phyloP scores from a whole-genome alignment of 768 basidiomycete species.

The Panaeolus papilionaceus region DNA sequence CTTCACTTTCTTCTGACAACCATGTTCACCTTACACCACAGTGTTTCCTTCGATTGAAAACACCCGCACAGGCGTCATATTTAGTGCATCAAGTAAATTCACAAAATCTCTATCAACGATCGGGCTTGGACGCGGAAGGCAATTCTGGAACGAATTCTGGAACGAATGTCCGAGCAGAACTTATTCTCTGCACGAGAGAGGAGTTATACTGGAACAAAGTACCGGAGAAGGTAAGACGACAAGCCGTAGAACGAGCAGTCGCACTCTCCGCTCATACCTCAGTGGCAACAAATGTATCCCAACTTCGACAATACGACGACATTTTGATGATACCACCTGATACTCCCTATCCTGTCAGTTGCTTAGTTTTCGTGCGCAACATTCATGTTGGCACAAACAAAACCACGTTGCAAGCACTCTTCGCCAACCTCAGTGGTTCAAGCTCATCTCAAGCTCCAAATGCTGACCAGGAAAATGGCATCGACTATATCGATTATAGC shows the following conservation, averaged over 20 bases:
- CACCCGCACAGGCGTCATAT: constrained; percentile 49
- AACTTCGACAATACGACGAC: neutral
- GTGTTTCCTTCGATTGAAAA: constrained; percentile 77
- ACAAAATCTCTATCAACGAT: constrained; percentile 45
- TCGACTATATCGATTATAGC: constrained; percentile 83
- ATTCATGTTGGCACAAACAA: constrained; percentile 82
- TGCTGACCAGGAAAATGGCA: constrained; percentile 34
- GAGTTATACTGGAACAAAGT: constrained; percentile 80
- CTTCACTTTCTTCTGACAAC: neutral
- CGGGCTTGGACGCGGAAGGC: constrained; percentile 63
- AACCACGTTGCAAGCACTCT: constrained; percentile 71
- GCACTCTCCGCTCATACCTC: neutral
- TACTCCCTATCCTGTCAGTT: constrained; percentile 64
- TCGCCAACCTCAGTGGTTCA: constrained; percentile 47
- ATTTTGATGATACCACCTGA: constrained; percentile 24
- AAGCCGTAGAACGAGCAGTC: neutral
- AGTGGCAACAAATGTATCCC: neutral
- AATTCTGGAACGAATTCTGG: constrained; percentile 33
- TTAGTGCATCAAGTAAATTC: constrained; percentile 53
- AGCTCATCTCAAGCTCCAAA: neutral
- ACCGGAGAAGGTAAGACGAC: constrained; percentile 37
- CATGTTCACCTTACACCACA: constrained; percentile 32
- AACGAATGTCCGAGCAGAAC: constrained; percentile 42
- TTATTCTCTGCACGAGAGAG: constrained; percentile 66
- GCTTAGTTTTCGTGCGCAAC: constrained; percentile 75